Conservation (phyloP, 768 basidiomycete species). For the Pseudohyphozyma bogoriensis region DNA sequence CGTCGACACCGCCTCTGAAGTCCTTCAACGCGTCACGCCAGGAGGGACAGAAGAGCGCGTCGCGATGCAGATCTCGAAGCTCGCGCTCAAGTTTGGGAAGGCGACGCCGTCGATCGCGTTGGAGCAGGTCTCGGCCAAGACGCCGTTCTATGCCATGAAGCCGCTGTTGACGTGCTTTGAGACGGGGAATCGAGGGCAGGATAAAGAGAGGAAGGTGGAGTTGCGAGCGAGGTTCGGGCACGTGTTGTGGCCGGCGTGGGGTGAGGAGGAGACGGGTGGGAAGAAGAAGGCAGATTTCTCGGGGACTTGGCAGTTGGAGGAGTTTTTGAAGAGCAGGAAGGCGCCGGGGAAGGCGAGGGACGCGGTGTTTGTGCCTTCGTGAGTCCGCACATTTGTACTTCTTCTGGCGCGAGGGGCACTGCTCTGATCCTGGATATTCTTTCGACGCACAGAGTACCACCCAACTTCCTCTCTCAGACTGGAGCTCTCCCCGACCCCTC, state of each 20-base stretch:
- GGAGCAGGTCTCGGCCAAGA: too few species aligned
- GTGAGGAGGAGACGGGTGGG: neutral
- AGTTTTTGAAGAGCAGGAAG: slow-evolving; percentile 3
- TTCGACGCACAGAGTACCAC: neutral
- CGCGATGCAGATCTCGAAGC: too few species aligned
- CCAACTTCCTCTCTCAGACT: neutral
- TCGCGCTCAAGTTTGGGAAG: too few species aligned
- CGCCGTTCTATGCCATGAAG: too few species aligned
- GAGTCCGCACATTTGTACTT: slow-evolving; percentile 2
- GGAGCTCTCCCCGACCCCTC: neutral
- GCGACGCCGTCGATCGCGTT: too few species aligned
- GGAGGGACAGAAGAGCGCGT: too few species aligned
- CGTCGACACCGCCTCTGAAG: too few species aligned
- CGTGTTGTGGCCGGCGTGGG: slow-evolving; percentile 12
- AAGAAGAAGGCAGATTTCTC: neutral
- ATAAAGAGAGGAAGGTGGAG: neutral
- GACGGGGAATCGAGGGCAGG: neutral
- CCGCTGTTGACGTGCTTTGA: neutral
- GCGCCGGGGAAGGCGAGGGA: neutral
- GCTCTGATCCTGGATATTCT: slow-evolving; percentile 1
- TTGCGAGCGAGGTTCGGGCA: slow-evolving; percentile 18
- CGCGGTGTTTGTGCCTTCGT: slow-evolving; percentile 11
- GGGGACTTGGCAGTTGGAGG: slow-evolving; percentile 1
- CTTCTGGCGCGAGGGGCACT: slow-evolving; percentile 1
- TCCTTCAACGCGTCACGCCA: too few species aligned